Conservation (phyloP, 2,329 filamentous ascomycete genomes). For the Pseudomassariella vexata region DNA sequence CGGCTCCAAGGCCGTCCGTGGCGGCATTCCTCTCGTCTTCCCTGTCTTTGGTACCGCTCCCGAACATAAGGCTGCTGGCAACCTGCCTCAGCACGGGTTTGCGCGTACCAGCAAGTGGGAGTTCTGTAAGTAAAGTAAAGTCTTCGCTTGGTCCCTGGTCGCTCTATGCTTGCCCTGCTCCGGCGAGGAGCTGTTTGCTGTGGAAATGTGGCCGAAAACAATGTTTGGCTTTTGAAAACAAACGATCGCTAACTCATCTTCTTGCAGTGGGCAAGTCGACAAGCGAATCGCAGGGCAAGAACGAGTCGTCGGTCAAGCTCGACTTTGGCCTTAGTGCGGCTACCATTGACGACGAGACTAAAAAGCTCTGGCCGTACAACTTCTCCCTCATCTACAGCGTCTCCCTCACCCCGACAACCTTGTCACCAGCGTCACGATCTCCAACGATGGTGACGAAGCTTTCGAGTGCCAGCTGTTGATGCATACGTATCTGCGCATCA, state of each 20-base stretch:
- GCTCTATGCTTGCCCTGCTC: no score
- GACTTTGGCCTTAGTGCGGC: slow-evolving; percentile 84
- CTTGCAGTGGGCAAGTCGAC: slow-evolving; percentile 84
- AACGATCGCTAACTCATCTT: no score
- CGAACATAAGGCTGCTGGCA: slow-evolving; percentile 67
- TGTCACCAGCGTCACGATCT: slow-evolving; percentile 76
- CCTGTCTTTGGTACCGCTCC: slow-evolving; percentile 86
- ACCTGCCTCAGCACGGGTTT: slow-evolving; percentile 90
- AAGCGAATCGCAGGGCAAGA: slow-evolving; percentile 50
- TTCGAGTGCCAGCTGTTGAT: slow-evolving; percentile 91
- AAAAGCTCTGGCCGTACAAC: slow-evolving; percentile 73
- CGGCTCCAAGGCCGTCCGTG: slow-evolving; percentile 82
- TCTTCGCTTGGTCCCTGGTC: no score
- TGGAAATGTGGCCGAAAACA: no score
- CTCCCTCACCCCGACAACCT: slow-evolving; percentile 71
- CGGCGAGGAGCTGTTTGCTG: no score
- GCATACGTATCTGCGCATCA: slow-evolving; percentile 82
- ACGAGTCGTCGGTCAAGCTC: slow-evolving; percentile 74
- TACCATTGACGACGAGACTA: slow-evolving; percentile 62
- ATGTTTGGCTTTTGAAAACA: no score
- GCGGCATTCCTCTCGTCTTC: slow-evolving; percentile 89
- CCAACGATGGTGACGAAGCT: slow-evolving; percentile 74
- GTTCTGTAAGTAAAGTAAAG: no score
- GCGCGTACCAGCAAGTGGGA: slow-evolving; percentile 89
- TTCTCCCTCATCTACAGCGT: slow-evolving; percentile 94